phyloP scores from a whole-genome alignment of 768 basidiomycete genomes.

The Collybia nuda region DNA sequence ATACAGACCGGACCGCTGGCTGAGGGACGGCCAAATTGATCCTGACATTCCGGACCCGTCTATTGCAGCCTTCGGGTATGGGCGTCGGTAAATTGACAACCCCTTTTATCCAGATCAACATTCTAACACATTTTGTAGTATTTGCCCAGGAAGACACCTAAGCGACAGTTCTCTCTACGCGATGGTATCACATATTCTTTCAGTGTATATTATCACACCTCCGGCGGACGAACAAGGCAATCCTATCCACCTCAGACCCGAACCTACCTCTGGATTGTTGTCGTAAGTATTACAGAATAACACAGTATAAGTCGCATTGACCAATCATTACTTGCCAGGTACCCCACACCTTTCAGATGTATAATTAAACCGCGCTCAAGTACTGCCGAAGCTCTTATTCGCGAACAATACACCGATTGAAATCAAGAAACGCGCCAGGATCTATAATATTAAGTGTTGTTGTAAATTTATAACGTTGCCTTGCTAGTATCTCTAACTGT shows the following conservation, averaged over 20 bases:
- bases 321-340: background rate
- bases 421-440: too few relatives aligned
- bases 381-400: background rate
- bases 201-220: background rate
- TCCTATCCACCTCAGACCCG: background rate
- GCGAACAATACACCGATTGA: background rate
- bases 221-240: background rate
- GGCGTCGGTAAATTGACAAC: conserved; percentile 1
- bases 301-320: background rate
- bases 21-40: conserved; percentile 6
- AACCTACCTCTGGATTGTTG: background rate
- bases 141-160: conserved; percentile 2
- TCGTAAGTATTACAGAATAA: background rate
- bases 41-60: conserved; percentile 1
- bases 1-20: conserved; percentile 6
- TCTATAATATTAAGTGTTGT: too few relatives aligned
- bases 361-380: conserved; percentile 9
- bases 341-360: conserved; percentile 10
- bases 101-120: background rate
- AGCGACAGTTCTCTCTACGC: background rate
- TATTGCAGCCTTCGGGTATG: conserved; percentile 3
- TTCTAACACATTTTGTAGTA: background rate
- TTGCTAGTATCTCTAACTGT: too few relatives aligned
- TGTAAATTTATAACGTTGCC: too few relatives aligned
- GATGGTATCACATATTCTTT: background rate